Evolutionary conservation across 2,329 filamentous ascomycete species (phyloP).

Genomic region (Nannizziopsis arthrosporioides): DNA sequence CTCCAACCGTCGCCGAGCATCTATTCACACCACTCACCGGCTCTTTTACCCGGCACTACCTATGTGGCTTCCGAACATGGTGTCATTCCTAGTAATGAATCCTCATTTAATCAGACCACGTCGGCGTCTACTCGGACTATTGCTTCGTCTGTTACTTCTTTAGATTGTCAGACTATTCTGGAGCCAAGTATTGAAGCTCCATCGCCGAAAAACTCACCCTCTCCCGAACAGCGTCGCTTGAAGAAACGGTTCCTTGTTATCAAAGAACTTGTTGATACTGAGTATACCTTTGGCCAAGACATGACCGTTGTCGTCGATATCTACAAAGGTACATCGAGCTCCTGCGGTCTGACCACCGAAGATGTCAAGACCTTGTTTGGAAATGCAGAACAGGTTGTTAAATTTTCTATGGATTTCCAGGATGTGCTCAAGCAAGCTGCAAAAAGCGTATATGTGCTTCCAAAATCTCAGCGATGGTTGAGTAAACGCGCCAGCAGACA

Average conservation of each 20-base stretch:
- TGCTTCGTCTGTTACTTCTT: constrained; percentile 30
- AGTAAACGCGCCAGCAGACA: constrained; percentile 41
- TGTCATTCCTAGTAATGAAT: constrained; percentile 27
- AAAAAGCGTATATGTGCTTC: constrained; percentile 63
- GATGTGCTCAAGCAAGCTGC: constrained; percentile 70
- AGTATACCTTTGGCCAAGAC: constrained; percentile 79
- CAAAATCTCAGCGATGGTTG: constrained; percentile 43
- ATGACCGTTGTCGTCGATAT: constrained; percentile 98
- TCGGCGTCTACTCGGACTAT: constrained; percentile 24
- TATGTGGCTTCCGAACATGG: constrained; percentile 12
- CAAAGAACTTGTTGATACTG: constrained; percentile 86
- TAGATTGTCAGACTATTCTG: constrained; percentile 23
- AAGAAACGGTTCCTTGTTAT: constrained; percentile 72
- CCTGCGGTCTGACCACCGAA: constrained; percentile 65
- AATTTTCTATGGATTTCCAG: constrained; percentile 71
- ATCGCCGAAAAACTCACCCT: constrained; percentile 21
- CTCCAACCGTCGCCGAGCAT: constrained; percentile 18
- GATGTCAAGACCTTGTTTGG: constrained; percentile 86
- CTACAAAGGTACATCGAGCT: constrained; percentile 83
- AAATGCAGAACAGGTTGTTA: constrained; percentile 81
- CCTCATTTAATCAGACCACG: constrained; percentile 24
- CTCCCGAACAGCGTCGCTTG: constrained; percentile 45
- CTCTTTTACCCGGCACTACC: constrained; percentile 12
- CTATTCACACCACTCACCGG: constrained; percentile 16
- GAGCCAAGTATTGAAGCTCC: constrained; percentile 19